Percentiles rank a stretch among this genome's conserved stretches.
These are phyloP conservation scores for Cocos nucifera DNA, from an alignment of 176 grass and related monocot genomes.

Conservation along the genomic window DNA sequence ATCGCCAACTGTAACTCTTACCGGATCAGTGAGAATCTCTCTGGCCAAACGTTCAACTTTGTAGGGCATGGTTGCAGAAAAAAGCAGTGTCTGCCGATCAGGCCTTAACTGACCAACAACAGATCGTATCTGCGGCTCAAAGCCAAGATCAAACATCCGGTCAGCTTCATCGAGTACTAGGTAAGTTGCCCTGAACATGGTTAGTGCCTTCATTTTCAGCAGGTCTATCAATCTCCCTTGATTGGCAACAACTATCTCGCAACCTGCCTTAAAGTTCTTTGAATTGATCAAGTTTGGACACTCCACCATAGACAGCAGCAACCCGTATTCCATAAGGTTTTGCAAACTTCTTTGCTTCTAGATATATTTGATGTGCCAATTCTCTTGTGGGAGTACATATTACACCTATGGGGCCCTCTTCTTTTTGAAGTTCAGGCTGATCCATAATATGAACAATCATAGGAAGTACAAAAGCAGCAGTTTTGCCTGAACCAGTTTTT, in stretches of 20 bases:
- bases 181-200: conserved; percentile 82
- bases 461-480: conserved; percentile 92
- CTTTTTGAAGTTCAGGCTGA: conserved; percentile 94
- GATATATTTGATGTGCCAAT: conserved; percentile 94
- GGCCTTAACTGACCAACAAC: conserved; percentile 96
- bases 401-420: conserved; percentile 90
- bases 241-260: conserved; percentile 86
- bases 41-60: conserved; percentile 92
- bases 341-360: conserved; percentile 95
- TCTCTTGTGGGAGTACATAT: conserved; percentile 96
- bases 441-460: conserved; percentile 99
- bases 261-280: conserved; percentile 94
- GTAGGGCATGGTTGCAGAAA: conserved; percentile 98
- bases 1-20: conserved; percentile 92
- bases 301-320: conserved; percentile 87
- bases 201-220: conserved; percentile 91
- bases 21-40: conserved; percentile 82
- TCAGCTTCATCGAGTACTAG: conserved; percentile 97
- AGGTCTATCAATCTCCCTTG: conserved; percentile 97
- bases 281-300: conserved; percentile 90
- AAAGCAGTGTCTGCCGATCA: conserved; percentile 93
- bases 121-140: conserved; percentile 89
- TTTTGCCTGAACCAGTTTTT: conserved; percentile 99
- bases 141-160: conserved; percentile 98
- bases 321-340: conserved; percentile 89